phyloP scores from a whole-genome alignment of 2,329 filamentous ascomycete genomes.

The Nothopassalora personata region DNA sequence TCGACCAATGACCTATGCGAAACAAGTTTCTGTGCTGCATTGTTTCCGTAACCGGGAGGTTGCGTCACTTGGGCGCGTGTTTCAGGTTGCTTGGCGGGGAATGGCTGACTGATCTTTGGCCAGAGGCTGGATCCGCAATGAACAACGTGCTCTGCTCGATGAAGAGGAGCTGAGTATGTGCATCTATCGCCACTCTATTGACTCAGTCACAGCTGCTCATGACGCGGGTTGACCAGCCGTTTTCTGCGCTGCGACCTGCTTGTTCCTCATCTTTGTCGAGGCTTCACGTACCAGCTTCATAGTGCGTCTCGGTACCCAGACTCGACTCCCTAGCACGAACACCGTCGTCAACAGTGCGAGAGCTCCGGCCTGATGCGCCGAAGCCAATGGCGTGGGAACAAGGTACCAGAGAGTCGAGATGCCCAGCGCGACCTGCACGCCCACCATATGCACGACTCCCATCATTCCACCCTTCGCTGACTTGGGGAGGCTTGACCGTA shows the following conservation, averaged over 20 bases:
- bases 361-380: slow-evolving; percentile 86
- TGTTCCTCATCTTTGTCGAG: slow-evolving; percentile 10
- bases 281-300: slow-evolving; percentile 26
- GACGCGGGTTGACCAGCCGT: neutral
- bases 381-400: slow-evolving; percentile 81
- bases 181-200: neutral
- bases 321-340: slow-evolving; percentile 69
- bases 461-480: slow-evolving; percentile 66
- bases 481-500: slow-evolving; percentile 54
- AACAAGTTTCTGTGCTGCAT: neutral
- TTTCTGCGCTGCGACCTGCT: neutral
- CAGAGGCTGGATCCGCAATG: too few relatives aligned
- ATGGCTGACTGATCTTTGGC: neutral
- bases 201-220: neutral
- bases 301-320: slow-evolving; percentile 61
- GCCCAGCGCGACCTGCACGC: slow-evolving; percentile 75
- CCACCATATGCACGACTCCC: slow-evolving; percentile 77
- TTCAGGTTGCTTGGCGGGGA: neutral
- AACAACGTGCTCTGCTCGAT: neutral
- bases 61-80: neutral
- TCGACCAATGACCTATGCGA: neutral
- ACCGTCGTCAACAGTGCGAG: slow-evolving; percentile 78
- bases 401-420: slow-evolving; percentile 91
- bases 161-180: neutral
- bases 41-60: neutral